Base-by-base conservation (phyloP, 2,329 filamentous ascomycete genomes). In the Calonectria leucothoes region DNA sequence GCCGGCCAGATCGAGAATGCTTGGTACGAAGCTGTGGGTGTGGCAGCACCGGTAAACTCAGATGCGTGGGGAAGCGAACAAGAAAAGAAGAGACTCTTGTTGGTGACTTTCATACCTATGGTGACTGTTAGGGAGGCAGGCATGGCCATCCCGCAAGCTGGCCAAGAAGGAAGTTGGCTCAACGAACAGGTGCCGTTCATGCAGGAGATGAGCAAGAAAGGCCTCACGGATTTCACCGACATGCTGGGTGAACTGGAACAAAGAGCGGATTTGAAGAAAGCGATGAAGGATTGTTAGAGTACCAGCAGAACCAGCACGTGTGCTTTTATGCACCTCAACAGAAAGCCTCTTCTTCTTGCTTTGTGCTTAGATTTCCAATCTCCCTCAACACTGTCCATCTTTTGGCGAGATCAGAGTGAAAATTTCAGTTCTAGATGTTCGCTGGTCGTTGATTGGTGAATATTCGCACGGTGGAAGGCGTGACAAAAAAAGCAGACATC, bases 101-200 rank as follows among this genome's bases (percentile, higher is more conserved):
- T 69, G 71, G 77, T 79, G 7, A 75, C 70, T 0, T 79, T 79
- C n/a, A 37, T 72, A 4, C 77, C 77, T 0, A 73, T 79, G 69
- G 17, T 79, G 2, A 66, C 77, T 2, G 61, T 79, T 27, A 61
- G 77, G 7, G 77, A 79, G 39, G 77, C 68, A 0, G 75, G 77
- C 0, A 75, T 79, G 77, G 27, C 39, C 31, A 75, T 78, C 7
- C 77, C 77, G 1, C 70, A 72, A 2, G 77, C 77, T 10, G 77
- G 77, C 0, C 65, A 79, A 0, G 77, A 79, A 48, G 71, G 70
- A 35, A 52, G 49, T 0, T 78, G 77, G 77, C 35, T 78, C 5
- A 61, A 72, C 1, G 37, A 68, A 6, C 70, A 78, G 29, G 15
- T 72, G 0, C 75, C 75, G 0, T 69, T 68, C 8, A 63, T 78